Base-by-base conservation (phyloP, 2,329 filamentous ascomycete genomes). In the Coleophoma crateriformis region DNA sequence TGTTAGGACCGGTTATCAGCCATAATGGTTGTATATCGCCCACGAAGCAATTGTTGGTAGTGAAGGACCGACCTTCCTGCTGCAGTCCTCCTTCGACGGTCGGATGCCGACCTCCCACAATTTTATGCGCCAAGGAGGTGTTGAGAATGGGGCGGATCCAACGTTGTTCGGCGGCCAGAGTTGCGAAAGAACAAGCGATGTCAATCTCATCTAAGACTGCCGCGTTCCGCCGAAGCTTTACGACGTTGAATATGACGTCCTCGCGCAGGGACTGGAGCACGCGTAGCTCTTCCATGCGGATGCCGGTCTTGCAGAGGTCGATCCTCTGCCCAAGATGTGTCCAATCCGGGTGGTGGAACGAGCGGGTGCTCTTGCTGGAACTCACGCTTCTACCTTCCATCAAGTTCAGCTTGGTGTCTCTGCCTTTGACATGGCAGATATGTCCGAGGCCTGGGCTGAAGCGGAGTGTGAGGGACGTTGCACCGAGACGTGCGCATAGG, bases 141-240 rank as follows among this genome's bases (percentile, higher is more conserved):
- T 86, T 87, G 33, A 99, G 68, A 1, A 83, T 69, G 0, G 94
- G 94, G 0, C 92, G 81, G 1, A 84, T 77, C 58, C 94, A 82
- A 43, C 77, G 72, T 54, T 88, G 84, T 63, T 95, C 88, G 20
- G 75, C 67, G 2, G 94, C 91, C 2, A 97, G 76, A 4, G 75
- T 77, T 3, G 94, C 90, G 62, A 95, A 95, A 0, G 90, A 90
- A 49, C 88, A 89, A 2, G 87, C 81, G 35, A 99, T 87, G 68
- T 99, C 94, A 8, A 99, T 79, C 67, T 96, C 91, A 65, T 97
- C 92, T 17, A 99, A 80, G 1, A 96, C 87, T n/a, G 82, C 78
- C 11, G 92, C 91, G 67, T 96, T 97, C 50, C 87, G 87, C 6
- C 94, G 85, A 13, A 99, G 79, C 61, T 86, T 89, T 54, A 96